Conservation (phyloP, 2,329 filamentous ascomycete genomes). For the Alternaria novae-zelandiae region DNA sequence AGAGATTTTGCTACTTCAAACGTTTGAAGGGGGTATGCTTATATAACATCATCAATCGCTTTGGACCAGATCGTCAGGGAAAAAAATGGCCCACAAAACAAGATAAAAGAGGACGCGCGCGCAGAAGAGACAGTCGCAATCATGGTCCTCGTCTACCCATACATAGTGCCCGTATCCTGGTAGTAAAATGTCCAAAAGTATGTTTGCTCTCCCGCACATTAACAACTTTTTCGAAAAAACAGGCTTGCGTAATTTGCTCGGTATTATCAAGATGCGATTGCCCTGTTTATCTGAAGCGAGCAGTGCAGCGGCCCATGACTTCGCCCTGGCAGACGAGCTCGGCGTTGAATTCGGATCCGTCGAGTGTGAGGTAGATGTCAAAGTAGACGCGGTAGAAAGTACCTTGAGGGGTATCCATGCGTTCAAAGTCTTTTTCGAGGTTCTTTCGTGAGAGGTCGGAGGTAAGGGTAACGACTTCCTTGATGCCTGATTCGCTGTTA, state of each 20-base stretch:
- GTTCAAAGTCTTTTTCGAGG: constrained; percentile 97
- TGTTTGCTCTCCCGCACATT: background rate
- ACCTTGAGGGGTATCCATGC: constrained; percentile 98
- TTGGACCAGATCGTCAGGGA: background rate
- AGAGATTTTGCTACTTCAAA: background rate
- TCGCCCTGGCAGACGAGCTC: constrained; percentile 99
- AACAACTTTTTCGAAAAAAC: background rate
- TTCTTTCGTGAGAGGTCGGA: constrained; percentile 98
- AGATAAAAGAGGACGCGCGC: background rate
- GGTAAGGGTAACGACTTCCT: constrained; percentile 97
- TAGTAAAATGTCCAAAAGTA: background rate
- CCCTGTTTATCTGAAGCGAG: constrained; percentile 72
- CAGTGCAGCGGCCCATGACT: constrained; percentile 96
- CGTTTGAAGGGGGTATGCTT: background rate
- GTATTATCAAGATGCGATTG: background rate
- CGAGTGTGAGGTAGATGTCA: constrained; percentile 83
- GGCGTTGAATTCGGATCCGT: constrained; percentile 97
- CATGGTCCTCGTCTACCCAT: background rate
- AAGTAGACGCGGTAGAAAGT: constrained; percentile 69
- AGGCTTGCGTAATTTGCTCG: background rate
- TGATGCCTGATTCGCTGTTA: constrained; percentile 73
- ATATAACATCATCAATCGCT: background rate
- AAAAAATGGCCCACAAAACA: background rate
- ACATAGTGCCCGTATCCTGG: background rate
- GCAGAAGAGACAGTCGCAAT: background rate